A percentile compares a stretch with the other conserved stretches of the same genome.
Evolutionary conservation across 2,329 filamentous ascomycete species (phyloP).

Genomic region (Aspergillus clavatus): DNA sequence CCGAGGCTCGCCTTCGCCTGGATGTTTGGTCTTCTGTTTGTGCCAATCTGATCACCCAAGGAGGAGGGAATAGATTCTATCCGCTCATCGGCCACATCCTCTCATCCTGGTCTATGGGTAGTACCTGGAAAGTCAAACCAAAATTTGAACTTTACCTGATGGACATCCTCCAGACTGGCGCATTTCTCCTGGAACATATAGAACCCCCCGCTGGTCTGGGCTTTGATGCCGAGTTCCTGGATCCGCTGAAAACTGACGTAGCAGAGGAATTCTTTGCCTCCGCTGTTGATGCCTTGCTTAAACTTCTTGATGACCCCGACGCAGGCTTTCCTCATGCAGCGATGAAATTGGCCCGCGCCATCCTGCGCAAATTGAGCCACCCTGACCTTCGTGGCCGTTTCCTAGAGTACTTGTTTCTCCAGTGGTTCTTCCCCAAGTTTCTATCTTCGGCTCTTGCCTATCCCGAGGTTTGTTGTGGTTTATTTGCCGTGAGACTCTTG

Average conservation of each 20-base stretch:
- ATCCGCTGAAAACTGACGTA: constrained; percentile 71
- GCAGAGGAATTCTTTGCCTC: constrained; percentile 84
- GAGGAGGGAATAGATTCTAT: constrained; percentile 69
- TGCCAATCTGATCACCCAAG: constrained; percentile 73
- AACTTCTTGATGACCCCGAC: constrained; percentile 78
- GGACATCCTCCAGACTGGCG: constrained; percentile 88
- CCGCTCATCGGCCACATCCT: constrained; percentile 78
- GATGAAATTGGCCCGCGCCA: constrained; percentile 76
- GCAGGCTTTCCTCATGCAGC: constrained; percentile 84
- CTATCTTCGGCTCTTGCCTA: constrained; percentile 78
- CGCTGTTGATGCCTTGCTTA: constrained; percentile 75
- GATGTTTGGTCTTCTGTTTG: constrained; percentile 86
- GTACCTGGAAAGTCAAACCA: constrained; percentile 82
- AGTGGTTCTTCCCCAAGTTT: constrained; percentile 90
- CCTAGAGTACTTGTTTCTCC: constrained; percentile 76
- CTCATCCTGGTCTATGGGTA: constrained; percentile 80
- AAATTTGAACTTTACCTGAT: constrained; percentile 93
- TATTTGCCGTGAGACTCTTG: not conserved
- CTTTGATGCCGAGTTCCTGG: constrained; percentile 61
- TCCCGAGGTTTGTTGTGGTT: constrained; percentile 62
- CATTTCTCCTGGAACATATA: constrained; percentile 81
- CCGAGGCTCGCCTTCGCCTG: constrained; percentile 72
- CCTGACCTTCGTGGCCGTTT: constrained; percentile 67
- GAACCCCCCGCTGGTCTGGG: constrained; percentile 71
- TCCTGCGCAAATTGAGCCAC: constrained; percentile 68